phyloP scores from a whole-genome alignment of 225 moss, liverwort and hornwort genomes.

The Asterella californica region DNA sequence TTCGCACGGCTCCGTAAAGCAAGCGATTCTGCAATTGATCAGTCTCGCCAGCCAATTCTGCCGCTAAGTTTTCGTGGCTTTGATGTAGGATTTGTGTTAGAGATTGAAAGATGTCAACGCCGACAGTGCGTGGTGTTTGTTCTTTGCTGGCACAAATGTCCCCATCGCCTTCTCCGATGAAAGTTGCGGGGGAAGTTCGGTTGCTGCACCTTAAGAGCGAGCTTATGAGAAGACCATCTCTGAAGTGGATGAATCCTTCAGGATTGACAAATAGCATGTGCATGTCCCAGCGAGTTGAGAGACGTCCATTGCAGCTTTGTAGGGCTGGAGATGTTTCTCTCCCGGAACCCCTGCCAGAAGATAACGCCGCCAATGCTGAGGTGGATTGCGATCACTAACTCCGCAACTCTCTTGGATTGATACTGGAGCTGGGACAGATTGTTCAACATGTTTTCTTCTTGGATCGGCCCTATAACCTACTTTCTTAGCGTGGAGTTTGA shows the following conservation, averaged over 20 bases:
- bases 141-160: neutral
- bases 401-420: neutral
- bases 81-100: no score
- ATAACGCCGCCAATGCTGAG: constrained; percentile 8
- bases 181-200: neutral
- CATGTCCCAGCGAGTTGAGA: neutral
- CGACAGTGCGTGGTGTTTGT: neutral
- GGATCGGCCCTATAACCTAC: neutral
- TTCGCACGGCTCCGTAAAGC: no score
- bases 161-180: neutral
- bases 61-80: no score
- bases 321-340: constrained; percentile 23
- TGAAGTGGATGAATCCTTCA: neutral
- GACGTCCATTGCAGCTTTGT: neutral
- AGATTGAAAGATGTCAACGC: neutral
- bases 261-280: no score
- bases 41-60: no score
- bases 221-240: no score
- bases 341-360: constrained; percentile 14
- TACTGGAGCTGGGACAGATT: neutral
- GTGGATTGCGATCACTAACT: constrained; percentile 15
- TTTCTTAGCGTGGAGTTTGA: neutral
- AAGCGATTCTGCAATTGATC: no score
- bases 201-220: neutral
- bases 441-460: neutral